phyloP scores from a whole-genome alignment of 306 rosid genomes.

The Nissolia schottii region DNA sequence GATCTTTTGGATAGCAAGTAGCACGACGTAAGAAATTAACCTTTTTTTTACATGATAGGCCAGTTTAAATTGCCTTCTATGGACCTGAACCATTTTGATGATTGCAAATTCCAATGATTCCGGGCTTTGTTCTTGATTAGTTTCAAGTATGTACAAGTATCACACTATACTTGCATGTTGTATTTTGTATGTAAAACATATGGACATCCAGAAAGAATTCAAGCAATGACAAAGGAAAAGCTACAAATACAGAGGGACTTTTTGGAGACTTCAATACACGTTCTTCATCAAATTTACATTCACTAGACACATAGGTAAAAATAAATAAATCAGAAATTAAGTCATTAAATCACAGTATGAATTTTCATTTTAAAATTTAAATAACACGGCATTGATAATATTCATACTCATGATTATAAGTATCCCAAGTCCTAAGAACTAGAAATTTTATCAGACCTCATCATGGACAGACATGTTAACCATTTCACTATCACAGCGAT shows the following conservation, averaged over 20 bases:
- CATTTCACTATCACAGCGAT: background rate
- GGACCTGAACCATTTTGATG: background rate
- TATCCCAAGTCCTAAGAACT: background rate
- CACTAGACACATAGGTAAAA: background rate
- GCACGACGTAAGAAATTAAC: background rate
- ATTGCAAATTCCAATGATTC: conserved; percentile 4
- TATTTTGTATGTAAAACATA: conserved; percentile 10
- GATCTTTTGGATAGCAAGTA: background rate
- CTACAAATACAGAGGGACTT: background rate
- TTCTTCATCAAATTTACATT: background rate
- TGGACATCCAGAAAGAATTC: background rate
- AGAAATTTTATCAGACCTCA: background rate
- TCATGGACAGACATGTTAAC: background rate
- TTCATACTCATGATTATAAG: background rate
- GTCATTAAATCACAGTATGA: background rate
- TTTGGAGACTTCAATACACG: background rate
- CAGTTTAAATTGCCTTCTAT: background rate
- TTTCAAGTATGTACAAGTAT: background rate
- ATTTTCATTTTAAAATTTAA: background rate
- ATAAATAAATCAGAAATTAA: background rate
- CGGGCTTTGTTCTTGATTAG: background rate
- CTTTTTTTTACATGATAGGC: background rate
- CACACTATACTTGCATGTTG: background rate
- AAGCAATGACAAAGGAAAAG: background rate
- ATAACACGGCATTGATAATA: background rate